These are phyloP conservation scores for Oryza glumipatula DNA, from an alignment of 176 grass and related monocot genomes.

Conservation along the genomic window DNA sequence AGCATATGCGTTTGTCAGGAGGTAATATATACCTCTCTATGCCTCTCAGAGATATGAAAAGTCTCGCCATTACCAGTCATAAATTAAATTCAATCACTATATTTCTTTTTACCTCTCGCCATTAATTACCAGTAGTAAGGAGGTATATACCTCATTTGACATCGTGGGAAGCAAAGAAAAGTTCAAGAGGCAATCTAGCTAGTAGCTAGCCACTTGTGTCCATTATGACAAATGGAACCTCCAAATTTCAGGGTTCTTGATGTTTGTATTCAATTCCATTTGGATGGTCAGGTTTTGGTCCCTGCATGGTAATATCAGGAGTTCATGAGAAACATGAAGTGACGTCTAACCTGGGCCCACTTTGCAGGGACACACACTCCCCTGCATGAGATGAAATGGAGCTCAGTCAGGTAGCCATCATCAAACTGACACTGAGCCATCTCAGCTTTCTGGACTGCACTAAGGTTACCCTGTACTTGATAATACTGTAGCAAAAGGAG, in stretches of 20 bases:
- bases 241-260: background rate
- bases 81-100: too few species aligned
- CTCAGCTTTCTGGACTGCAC: background rate
- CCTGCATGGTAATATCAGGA: background rate
- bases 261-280: constrained; percentile 9
- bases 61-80: too few species aligned
- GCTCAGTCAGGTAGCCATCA: background rate
- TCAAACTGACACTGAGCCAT: background rate
- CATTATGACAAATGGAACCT: background rate
- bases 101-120: too few species aligned
- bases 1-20: too few species aligned
- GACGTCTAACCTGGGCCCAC: background rate
- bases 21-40: too few species aligned
- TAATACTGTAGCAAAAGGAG: background rate
- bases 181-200: background rate
- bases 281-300: background rate
- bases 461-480: background rate
- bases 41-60: too few species aligned
- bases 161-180: background rate
- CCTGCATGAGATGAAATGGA: constrained; percentile 4
- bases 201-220: background rate
- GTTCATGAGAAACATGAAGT: constrained; percentile 1
- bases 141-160: background rate
- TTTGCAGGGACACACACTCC: background rate
- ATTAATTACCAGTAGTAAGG: too few species aligned